phyloP scores from a whole-genome alignment of 495 filamentous ascomycete genomes.

The Aspergillus nanangensis region DNA sequence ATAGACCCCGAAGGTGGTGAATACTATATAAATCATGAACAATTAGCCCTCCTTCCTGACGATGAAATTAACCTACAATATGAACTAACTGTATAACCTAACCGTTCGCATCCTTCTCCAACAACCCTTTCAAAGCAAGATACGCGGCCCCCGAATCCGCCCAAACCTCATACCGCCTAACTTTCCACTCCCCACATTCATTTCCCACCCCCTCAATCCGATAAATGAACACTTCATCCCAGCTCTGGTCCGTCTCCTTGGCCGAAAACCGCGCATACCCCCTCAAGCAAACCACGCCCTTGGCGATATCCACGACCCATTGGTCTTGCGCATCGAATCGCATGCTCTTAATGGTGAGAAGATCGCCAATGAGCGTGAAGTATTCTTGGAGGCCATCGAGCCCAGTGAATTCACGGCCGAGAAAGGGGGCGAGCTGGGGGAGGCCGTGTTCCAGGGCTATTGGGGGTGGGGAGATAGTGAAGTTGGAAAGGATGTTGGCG shows the following conservation, averaged over 20 bases:
- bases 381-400: constrained; percentile 42
- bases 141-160: constrained; percentile 62
- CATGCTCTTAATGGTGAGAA: constrained; percentile 45
- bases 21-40: too few species aligned
- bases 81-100: too few species aligned
- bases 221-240: constrained; percentile 59
- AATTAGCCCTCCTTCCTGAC: too few species aligned
- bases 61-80: too few species aligned
- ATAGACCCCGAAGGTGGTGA: too few species aligned
- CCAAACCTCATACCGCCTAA: constrained; percentile 56
- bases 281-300: constrained; percentile 40
- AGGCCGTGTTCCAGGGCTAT: constrained; percentile 58
- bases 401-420: constrained; percentile 52
- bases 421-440: constrained; percentile 55
- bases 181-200: constrained; percentile 23
- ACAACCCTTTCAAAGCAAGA: constrained; percentile 47
- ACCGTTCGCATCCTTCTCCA: too few species aligned
- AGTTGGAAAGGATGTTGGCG: constrained; percentile 38
- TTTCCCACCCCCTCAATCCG: constrained; percentile 46
- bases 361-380: constrained; percentile 37
- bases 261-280: constrained; percentile 49
- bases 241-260: constrained; percentile 45
- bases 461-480: constrained; percentile 40
- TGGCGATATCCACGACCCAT: constrained; percentile 47
- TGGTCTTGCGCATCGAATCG: constrained; percentile 38